These are phyloP conservation scores for Coprinopsis marcescibilis DNA, from an alignment of 768 basidiomycete species.

Conservation along the genomic window DNA sequence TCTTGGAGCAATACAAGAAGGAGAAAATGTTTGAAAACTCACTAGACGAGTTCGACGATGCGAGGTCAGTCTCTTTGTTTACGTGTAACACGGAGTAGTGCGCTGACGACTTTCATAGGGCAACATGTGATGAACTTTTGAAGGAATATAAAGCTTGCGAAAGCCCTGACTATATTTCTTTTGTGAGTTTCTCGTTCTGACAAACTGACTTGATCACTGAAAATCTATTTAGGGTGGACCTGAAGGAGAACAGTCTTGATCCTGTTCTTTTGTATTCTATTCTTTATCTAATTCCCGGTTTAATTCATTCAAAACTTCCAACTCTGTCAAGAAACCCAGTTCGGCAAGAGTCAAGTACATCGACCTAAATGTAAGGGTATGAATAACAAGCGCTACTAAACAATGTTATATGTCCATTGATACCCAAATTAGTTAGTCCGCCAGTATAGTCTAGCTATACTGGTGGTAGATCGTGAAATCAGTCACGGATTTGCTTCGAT, in stretches of 20 bases:
- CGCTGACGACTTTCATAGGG: conserved; percentile 36
- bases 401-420: too few relatives aligned
- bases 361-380: too few relatives aligned
- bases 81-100: not conserved
- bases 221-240: conserved; percentile 10
- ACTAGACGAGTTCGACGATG: conserved; percentile 94
- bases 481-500: too few relatives aligned
- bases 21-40: conserved; percentile 93
- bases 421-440: too few relatives aligned
- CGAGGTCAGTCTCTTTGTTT: conserved; percentile 51
- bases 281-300: not conserved
- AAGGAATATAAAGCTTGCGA: conserved; percentile 97
- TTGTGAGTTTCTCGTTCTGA: conserved; percentile 43
- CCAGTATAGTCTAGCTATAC: too few relatives aligned
- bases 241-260: conserved; percentile 9
- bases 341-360: too few relatives aligned
- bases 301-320: too few relatives aligned
- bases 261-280: not conserved
- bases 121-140: conserved; percentile 79
- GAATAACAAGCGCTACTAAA: too few relatives aligned
- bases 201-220: not conserved
- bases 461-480: too few relatives aligned
- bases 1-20: conserved; percentile 96
- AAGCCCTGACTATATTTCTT: conserved; percentile 89
- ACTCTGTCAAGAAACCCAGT: too few relatives aligned